A percentile compares a stretch with the other conserved stretches of the same genome.
phyloP scores from a whole-genome alignment of 345 rosid species.

The Euphorbia lathyris region DNA sequence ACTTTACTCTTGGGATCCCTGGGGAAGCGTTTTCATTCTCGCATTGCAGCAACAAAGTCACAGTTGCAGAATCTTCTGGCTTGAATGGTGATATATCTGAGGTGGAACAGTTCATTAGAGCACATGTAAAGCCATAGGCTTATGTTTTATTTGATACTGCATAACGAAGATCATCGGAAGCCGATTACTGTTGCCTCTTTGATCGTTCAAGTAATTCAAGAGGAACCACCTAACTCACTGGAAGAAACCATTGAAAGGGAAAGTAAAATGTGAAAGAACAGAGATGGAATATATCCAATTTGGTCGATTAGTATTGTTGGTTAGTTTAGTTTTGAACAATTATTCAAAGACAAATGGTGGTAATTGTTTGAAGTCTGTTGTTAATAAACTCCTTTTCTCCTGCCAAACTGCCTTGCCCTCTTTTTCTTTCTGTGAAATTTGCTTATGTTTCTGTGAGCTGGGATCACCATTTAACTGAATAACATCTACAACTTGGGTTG shows the following conservation, averaged over 20 bases:
- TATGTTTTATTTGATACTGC: not conserved
- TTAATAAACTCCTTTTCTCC: not conserved
- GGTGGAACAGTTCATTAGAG: conserved; percentile 71
- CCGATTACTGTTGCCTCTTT: conserved; percentile 4
- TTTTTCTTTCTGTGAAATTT: not conserved
- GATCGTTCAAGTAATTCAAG: not conserved
- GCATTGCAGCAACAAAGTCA: conserved; percentile 69
- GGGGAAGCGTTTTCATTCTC: conserved; percentile 69
- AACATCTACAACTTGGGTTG: not conserved
- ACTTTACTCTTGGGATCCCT: conserved; percentile 63
- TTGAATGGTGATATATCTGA: conserved; percentile 59
- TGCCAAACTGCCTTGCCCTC: not conserved
- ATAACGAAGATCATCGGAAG: not conserved
- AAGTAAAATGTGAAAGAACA: not conserved
- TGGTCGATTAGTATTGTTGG: not conserved
- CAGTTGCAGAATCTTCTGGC: conserved; percentile 72
- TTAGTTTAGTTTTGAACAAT: not conserved
- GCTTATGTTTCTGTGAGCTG: not conserved
- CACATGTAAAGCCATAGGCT: conserved; percentile 59
- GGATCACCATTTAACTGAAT: not conserved
- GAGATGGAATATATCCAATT: not conserved
- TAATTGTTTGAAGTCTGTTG: not conserved
- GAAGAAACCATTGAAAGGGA: not conserved
- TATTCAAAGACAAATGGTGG: not conserved
- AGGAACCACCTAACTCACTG: not conserved